Percentiles rank a stretch among this genome's conserved stretches.
These are phyloP conservation scores for Lagenaria siceraria DNA, from an alignment of 306 rosid species.

Conservation along the genomic window DNA sequence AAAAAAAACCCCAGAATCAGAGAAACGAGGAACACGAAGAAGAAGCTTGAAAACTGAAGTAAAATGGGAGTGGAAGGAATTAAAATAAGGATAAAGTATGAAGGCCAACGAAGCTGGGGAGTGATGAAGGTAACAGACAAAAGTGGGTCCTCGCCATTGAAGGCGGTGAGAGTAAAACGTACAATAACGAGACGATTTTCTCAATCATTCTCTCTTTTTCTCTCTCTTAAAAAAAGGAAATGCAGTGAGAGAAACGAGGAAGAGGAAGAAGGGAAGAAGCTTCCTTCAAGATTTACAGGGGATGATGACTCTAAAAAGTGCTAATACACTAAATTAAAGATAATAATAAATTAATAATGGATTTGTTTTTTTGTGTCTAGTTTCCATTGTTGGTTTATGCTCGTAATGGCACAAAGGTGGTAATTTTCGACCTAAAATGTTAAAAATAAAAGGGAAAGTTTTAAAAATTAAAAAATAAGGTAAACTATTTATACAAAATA, in stretches of 20 bases:
- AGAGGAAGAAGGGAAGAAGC: not conserved
- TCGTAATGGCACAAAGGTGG: no score
- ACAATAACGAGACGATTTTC: not conserved
- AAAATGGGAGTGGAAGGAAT: not conserved
- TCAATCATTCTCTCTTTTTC: slow-evolving; percentile 7
- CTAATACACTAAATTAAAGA: not conserved
- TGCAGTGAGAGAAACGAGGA: not conserved
- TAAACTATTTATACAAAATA: no score
- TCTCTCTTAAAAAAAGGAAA: not conserved
- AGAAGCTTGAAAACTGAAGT: not conserved
- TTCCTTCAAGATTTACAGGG: not conserved
- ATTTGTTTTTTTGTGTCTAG: not conserved
- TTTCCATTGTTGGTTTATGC: not conserved
- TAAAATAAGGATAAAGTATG: not conserved
- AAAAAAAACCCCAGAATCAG: not conserved
- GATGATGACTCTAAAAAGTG: not conserved
- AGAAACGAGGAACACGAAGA: not conserved
- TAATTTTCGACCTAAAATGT: no score
- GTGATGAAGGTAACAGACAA: slow-evolving; percentile 11
- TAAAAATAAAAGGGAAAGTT: no score
- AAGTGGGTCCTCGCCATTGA: slow-evolving; percentile 21
- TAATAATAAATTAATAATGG: not conserved
- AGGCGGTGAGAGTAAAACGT: not conserved
- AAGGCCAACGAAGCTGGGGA: not conserved
- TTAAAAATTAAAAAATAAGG: no score